Conservation (phyloP, 371 early-diverging fungal genomes). For the Apophysomyces variabilis region DNA sequence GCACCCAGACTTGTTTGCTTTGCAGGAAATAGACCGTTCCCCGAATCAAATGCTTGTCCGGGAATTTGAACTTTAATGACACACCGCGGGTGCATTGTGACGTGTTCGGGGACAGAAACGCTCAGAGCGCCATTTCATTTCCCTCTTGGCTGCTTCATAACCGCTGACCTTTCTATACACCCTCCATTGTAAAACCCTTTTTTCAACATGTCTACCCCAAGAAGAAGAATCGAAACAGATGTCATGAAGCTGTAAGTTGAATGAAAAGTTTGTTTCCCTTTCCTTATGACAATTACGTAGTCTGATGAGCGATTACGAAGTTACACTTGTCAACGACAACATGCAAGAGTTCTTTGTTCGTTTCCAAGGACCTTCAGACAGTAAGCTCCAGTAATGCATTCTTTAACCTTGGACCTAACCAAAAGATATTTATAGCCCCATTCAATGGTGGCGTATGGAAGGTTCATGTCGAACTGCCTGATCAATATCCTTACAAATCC, state of each 20-base stretch:
- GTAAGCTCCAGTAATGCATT: conserved; percentile 58
- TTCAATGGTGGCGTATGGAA: conserved; percentile 97
- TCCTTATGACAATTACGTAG: conserved; percentile 47
- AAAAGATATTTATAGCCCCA: conserved; percentile 68
- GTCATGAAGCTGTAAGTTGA: conserved; percentile 94
- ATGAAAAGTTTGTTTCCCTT: conserved; percentile 4
- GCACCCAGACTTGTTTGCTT: no score
- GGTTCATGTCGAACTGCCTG: conserved; percentile 97
- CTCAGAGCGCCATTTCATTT: no score
- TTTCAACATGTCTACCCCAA: conserved; percentile 80
- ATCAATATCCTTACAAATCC: conserved; percentile 99
- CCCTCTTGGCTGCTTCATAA: neutral
- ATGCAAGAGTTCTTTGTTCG: conserved; percentile 98
- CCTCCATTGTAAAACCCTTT: neutral
- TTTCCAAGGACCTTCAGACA: conserved; percentile 94
- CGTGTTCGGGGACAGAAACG: no score
- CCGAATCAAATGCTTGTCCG: no score
- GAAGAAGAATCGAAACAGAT: conserved; percentile 96
- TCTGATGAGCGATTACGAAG: conserved; percentile 98
- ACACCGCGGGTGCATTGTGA: no score
- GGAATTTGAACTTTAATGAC: no score
- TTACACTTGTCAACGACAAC: conserved; percentile 97
- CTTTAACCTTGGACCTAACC: conserved; percentile 13
- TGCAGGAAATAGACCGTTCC: no score
- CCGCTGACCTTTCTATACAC: conserved; percentile 1